Percentiles rank a stretch among this genome's conserved stretches.
These are phyloP conservation scores for Candida tropicalis DNA, from an alignment of 1,139 yeast genomes.

Conservation along the genomic window DNA sequence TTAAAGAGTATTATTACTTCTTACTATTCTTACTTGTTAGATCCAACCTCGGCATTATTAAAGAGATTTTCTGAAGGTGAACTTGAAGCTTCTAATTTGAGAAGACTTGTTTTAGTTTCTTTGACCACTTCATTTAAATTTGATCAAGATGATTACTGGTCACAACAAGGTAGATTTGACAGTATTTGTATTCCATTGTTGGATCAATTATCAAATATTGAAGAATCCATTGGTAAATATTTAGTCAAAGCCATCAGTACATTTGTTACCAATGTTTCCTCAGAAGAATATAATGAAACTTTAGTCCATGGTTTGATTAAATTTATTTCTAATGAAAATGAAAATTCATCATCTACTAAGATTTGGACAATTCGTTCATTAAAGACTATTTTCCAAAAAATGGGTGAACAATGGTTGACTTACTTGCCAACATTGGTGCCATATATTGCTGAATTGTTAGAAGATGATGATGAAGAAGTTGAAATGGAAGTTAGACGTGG, in stretches of 20 bases:
- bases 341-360: conserved; percentile 48
- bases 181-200: conserved; percentile 63
- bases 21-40: conserved; percentile 83
- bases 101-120: conserved; percentile 73
- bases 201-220: conserved; percentile 66
- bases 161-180: conserved; percentile 82
- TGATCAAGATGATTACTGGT: conserved; percentile 96
- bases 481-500: conserved; percentile 91
- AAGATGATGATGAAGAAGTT: conserved; percentile 93
- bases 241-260: conserved; percentile 80
- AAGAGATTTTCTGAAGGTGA: conserved; percentile 42
- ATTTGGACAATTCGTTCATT: conserved; percentile 82
- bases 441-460: conserved; percentile 89
- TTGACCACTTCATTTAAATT: conserved; percentile 78
- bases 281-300: conserved; percentile 76
- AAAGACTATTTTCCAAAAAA: conserved; percentile 81
- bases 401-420: conserved; percentile 93
- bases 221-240: conserved; percentile 71
- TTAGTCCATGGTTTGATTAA: conserved; percentile 42
- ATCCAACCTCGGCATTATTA: conserved; percentile 63
- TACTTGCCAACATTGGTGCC: conserved; percentile 95
- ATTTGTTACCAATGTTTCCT: conserved; percentile 70
- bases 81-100: conserved; percentile 55
- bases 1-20: conserved; percentile 86
- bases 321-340: conserved; percentile 40